A percentile compares a stretch with the other conserved stretches of the same genome.
Conservation (phyloP, 192 early-diverging fungal genomes). For the Thamnidium elegans region DNA sequence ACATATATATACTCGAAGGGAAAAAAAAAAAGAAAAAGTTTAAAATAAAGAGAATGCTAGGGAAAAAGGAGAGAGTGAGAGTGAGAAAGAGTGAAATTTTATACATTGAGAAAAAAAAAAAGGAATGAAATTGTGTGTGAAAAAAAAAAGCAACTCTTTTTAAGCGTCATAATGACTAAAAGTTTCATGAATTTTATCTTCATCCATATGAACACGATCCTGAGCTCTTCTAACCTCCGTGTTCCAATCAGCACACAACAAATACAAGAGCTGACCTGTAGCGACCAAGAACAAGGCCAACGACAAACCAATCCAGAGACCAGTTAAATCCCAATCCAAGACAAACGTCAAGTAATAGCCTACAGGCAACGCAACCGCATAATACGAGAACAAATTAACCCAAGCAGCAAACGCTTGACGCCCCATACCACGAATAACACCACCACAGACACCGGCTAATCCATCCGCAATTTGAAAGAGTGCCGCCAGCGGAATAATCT, state of each 20-base stretch:
- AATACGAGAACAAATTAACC: constrained; percentile 62
- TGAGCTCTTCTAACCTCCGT: constrained; percentile 19
- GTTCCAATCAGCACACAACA: constrained; percentile 26
- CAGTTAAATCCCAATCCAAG: constrained; percentile 51
- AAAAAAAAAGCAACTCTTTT: background rate
- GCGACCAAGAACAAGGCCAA: constrained; percentile 37
- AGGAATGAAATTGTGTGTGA: background rate
- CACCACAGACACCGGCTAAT: constrained; percentile 58
- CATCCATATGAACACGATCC: constrained; percentile 24
- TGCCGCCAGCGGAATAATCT: constrained; percentile 77
- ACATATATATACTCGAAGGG: too few relatives aligned
- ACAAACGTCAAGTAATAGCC: constrained; percentile 57
- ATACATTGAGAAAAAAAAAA: background rate
- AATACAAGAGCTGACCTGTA: constrained; percentile 6
- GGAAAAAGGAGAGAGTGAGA: too few relatives aligned
- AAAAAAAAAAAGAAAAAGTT: too few relatives aligned
- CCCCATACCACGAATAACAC: constrained; percentile 76
- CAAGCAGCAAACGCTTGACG: constrained; percentile 63
- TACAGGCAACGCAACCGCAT: constrained; percentile 66
- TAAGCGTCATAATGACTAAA: background rate
- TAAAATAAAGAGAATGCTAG: too few relatives aligned
- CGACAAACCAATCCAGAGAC: constrained; percentile 61
- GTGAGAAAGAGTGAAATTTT: background rate
- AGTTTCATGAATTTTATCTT: constrained; percentile 11
- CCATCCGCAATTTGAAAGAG: constrained; percentile 74